Conservation (phyloP, 768 basidiomycete species). For the Rhizopogon roseolus region DNA sequence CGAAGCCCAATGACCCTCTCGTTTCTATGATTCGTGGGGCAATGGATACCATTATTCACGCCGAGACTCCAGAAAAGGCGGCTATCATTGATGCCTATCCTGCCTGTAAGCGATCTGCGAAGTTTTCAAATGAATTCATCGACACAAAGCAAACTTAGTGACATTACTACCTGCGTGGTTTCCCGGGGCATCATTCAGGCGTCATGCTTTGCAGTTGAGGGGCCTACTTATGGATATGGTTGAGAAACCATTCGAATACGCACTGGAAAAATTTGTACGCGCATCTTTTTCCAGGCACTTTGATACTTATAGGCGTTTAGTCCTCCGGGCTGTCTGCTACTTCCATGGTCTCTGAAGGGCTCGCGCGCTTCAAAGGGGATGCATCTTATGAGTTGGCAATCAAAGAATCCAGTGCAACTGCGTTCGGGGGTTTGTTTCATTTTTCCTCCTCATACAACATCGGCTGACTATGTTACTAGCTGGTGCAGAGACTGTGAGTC, state of each 20-base stretch:
- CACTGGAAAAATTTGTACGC: constrained; percentile 3
- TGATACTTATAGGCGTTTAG: constrained; percentile 11
- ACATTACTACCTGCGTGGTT: constrained; percentile 43
- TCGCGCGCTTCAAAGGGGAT: background rate
- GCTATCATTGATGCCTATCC: constrained; percentile 7
- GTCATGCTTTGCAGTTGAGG: constrained; percentile 35
- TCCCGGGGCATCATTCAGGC: constrained; percentile 41
- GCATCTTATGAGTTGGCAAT: background rate
- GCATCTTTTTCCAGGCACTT: background rate
- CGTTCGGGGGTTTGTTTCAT: constrained; percentile 5
- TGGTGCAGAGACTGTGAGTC: constrained; percentile 4
- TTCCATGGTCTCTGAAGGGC: constrained; percentile 30
- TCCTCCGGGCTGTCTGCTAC: constrained; percentile 23
- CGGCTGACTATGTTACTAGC: background rate
- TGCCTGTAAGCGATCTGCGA: constrained; percentile 17
- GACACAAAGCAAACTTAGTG: constrained; percentile 20
- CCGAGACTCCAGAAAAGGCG: constrained; percentile 5
- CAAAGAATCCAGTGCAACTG: constrained; percentile 7
- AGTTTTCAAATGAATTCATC: constrained; percentile 6
- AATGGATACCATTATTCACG: constrained; percentile 7
- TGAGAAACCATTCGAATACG: constrained; percentile 5
- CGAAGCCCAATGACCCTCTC: constrained; percentile 31
- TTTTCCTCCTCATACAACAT: background rate
- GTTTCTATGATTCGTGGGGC: constrained; percentile 31
- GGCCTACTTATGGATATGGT: constrained; percentile 15